Evolutionary conservation across 805 yeast genomes (phyloP), one percentile per base, ranked within the genome.

Genomic region (Candida ortonii): DNA sequence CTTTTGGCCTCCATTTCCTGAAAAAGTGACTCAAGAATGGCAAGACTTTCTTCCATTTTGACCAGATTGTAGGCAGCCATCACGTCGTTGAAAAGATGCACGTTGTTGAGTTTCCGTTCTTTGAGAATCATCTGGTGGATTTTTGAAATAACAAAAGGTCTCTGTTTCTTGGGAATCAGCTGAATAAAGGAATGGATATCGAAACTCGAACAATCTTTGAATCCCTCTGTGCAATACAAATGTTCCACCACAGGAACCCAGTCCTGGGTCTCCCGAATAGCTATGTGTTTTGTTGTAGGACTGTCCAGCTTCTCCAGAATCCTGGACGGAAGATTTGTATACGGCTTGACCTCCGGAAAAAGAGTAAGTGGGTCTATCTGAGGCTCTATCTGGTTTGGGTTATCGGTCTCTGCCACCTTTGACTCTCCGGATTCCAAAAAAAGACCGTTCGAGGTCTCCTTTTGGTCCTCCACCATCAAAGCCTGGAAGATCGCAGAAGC

Each of bases 201-300:
- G 14, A 38, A 34, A 7, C 56, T 38, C 0, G 57, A 32, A 10
- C 70, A 28, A 5, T 47, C 64, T 7, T 25, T 24, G 16, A 71
- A 56, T 0, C 76, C 76, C 3, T 33, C 14, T 1, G 63, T 65
- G 4, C 55, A 50, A 12, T 53, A 34, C 6, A 52, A 42, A 19
- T 67, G 54, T 10, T 62, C 57, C 8, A 75, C 47, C 9, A 72
- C 73, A 27, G 73, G 57, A 2, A 50, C 50, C 80, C 80, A 75
- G 45, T 73, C 63, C 35, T 68, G 71, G 19, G 58, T 47, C 14
- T 62, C 57, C 30, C 59, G 52, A 14, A 63, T 55, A 1, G 67
- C 61, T 22, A 74, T 59, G 41, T 55, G 62, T 31, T 61, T 64
- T 3, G 66, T 46, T 0, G 73, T 55, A 10, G 66, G 59, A 0